These are phyloP conservation scores for Centrapalus pauciflorus DNA, from an alignment of 129 eudicot genomes.

Conservation along the genomic window DNA sequence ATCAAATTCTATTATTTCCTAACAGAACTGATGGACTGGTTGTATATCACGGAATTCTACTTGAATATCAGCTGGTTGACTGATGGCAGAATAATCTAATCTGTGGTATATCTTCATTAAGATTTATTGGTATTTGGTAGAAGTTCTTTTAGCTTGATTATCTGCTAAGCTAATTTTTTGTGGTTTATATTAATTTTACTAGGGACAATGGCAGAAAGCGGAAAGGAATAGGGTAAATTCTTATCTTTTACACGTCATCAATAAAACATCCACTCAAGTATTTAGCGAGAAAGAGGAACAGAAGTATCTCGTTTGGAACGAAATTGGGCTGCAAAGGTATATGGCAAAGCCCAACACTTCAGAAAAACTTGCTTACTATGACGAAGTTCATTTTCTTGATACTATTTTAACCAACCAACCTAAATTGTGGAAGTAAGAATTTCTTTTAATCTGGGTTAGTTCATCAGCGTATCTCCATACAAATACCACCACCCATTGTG, in stretches of 20 bases:
- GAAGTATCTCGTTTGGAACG: slow-evolving; percentile 4
- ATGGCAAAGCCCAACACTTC: background rate
- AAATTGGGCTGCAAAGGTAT: background rate
- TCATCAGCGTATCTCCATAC: background rate
- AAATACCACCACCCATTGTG: background rate
- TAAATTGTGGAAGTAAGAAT: slow-evolving; percentile 3
- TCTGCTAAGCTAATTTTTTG: slow-evolving; percentile 1
- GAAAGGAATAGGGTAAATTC: slow-evolving; percentile 30
- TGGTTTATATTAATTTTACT: slow-evolving; percentile 3
- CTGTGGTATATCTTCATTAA: background rate
- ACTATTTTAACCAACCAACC: too few species aligned
- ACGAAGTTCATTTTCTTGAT: background rate
- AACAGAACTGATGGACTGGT: background rate
- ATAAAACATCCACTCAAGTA: slow-evolving; percentile 8
- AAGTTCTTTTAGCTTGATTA: slow-evolving; percentile 11
- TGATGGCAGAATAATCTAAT: slow-evolving; percentile 3
- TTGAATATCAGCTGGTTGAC: background rate
- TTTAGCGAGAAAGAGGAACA: slow-evolving; percentile 1
- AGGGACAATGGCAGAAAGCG: slow-evolving; percentile 17
- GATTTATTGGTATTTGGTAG: background rate
- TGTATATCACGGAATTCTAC: background rate
- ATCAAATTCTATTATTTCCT: background rate
- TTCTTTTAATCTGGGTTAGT: background rate
- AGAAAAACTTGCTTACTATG: background rate
- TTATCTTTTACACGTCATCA: slow-evolving; percentile 18